Percentiles rank a stretch among this genome's conserved stretches.
Evolutionary conservation across 1,284 basidiomycete genomes (phyloP).

Genomic region (Coriolopsis trogii): DNA sequence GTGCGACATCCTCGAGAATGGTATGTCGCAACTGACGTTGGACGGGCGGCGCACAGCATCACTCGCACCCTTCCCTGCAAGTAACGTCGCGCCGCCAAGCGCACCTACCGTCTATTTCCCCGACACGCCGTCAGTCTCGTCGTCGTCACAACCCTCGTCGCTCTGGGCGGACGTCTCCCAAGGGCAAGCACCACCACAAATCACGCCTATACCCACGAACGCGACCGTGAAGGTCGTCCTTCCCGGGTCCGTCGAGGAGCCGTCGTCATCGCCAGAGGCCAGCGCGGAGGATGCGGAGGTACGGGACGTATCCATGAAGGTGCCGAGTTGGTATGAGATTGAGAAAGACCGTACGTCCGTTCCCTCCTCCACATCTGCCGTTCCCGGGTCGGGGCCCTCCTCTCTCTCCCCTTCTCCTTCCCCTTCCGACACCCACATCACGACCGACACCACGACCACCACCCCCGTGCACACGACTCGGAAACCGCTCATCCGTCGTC

Average conservation of each 20-base stretch:
- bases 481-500: conserved; percentile 2
- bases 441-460: neutral
- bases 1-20: conserved; percentile 55
- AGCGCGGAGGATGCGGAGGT: conserved; percentile 18
- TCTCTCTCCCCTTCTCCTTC: neutral
- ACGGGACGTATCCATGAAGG: conserved; percentile 60
- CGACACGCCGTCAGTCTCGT: neutral
- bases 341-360: conserved; percentile 64
- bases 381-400: neutral
- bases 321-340: conserved; percentile 66
- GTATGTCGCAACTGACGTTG: conserved; percentile 57
- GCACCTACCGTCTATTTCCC: conserved; percentile 12
- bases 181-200: conserved; percentile 10
- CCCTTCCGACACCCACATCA: too few relatives aligned
- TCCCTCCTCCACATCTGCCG: conserved; percentile 23
- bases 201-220: conserved; percentile 8
- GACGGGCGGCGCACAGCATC: conserved; percentile 18
- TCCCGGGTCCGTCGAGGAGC: conserved; percentile 51
- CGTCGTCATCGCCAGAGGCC: conserved; percentile 33
- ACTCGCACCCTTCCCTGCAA: conserved; percentile 9
- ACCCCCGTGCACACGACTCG: neutral
- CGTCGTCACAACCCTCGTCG: neutral
- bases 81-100: too few relatives aligned
- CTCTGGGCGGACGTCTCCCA: conserved; percentile 15
- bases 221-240: conserved; percentile 27